Conservation (phyloP, 805 yeast genomes). For the Candida nitratophila region DNA sequence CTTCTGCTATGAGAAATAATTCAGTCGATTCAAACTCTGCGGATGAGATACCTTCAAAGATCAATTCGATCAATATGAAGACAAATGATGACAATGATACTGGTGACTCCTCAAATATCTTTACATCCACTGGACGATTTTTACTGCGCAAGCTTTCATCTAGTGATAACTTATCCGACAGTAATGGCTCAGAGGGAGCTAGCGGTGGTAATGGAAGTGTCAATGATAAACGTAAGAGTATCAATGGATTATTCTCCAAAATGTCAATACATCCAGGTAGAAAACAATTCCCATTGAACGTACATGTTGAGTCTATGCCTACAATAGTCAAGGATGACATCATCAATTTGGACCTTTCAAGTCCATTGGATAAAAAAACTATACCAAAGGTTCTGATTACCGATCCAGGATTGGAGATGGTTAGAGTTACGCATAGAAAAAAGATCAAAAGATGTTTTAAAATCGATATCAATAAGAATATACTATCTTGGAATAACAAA, state of each 20-base stretch:
- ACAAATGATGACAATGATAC: not conserved
- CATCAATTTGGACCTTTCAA: not conserved
- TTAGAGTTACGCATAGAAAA: constrained; percentile 67
- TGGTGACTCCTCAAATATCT: not conserved
- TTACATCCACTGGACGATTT: not conserved
- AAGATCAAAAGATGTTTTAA: constrained; percentile 49
- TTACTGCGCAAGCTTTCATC: not conserved
- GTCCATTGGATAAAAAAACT: constrained; percentile 20
- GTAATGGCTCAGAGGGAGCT: not conserved
- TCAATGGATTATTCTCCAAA: not conserved
- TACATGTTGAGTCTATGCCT: not conserved
- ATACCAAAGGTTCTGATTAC: constrained; percentile 39
- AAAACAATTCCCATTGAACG: not conserved
- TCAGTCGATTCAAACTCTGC: not conserved
- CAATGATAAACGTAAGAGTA: not conserved
- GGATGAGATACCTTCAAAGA: not conserved
- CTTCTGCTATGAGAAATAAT: not conserved
- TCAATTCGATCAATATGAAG: not conserved
- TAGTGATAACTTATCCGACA: not conserved
- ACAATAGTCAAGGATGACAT: not conserved
- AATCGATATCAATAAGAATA: constrained; percentile 48
- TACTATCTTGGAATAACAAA: constrained; percentile 51
- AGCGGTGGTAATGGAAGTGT: not conserved
- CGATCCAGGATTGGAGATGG: constrained; percentile 51
- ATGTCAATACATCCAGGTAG: not conserved